Evolutionary conservation across 805 yeast genomes (phyloP).

Genomic region (Wilhelminamyces savonicus): DNA sequence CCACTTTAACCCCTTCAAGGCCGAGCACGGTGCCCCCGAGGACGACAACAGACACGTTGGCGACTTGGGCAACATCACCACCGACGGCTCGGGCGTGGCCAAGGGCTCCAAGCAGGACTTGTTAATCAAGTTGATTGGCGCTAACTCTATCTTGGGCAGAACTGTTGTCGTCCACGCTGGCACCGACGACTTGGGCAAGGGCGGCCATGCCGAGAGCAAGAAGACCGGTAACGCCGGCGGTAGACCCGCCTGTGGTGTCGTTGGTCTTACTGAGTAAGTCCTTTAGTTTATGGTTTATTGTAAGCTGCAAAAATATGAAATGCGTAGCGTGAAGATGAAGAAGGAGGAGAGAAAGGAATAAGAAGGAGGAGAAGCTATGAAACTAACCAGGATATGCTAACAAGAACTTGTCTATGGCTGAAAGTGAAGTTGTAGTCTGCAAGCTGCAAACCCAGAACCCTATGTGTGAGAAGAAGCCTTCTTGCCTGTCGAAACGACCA

Average conservation of each 20-base stretch:
- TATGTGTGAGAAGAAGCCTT: too few species aligned
- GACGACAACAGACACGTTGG: conserved; percentile 84
- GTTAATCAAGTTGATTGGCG: conserved; percentile 77
- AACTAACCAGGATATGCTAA: neutral
- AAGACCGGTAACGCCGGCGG: conserved; percentile 98
- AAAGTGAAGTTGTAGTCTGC: too few species aligned
- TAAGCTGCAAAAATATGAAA: neutral
- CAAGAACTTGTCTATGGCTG: neutral
- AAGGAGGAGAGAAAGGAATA: too few species aligned
- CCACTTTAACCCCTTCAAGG: conserved; percentile 86
- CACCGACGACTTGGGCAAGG: conserved; percentile 89
- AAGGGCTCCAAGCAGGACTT: conserved; percentile 80
- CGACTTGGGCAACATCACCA: conserved; percentile 90
- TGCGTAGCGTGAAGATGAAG: neutral
- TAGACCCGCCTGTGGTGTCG: conserved; percentile 98
- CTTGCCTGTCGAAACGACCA: too few species aligned
- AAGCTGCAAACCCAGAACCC: too few species aligned
- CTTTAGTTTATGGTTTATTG: conserved; percentile 1
- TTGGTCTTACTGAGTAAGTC: conserved; percentile 56
- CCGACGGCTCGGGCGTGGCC: conserved; percentile 86
- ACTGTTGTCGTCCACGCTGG: conserved; percentile 93
- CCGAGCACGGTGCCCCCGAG: conserved; percentile 89
- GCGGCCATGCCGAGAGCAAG: conserved; percentile 84
- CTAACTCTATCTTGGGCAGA: conserved; percentile 87
- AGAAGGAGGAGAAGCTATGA: too few species aligned